Evolutionary conservation across 176 grass and related monocot species (phyloP), one percentile per base, ranked within the genome.

Genomic region (Ananas comosus): DNA sequence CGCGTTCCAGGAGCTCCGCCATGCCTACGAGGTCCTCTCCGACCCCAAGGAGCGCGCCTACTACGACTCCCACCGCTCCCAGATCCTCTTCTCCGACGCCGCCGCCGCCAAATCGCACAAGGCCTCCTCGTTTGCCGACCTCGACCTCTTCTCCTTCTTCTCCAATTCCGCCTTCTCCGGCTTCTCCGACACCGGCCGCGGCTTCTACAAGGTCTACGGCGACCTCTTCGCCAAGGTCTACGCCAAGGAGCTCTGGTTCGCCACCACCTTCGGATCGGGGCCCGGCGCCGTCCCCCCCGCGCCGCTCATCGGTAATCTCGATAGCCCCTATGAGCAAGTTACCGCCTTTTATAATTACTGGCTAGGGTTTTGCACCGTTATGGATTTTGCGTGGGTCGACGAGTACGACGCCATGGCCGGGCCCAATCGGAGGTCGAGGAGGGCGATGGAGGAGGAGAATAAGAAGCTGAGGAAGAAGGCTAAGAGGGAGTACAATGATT

Each of bases 361-460:
- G 93, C 78, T 90, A 0, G 88, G 79, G 0, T 97, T 97, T 29
- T 80, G 71, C 65, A 85, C 86, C 1, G 83, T 88, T 8, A 89
- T 97, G 84, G 93, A 97, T 72, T 97, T 97, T 12, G 86, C 81
- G 5, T 97, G 93, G 93, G 89, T 79, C 10, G 89, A 86, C 2
- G 84, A 97, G 84, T 97, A 91, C 70, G 84, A 97, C 10, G 69
- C 86, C 0, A 33, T 79, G 0, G 59, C 78, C 0, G 93, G 89
- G 4, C 76, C 88, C 63, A 97, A 81, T 24, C 81, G 93, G 16
- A 85, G 86, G n/a, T 65, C 88, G 5, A 73, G 89, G 49, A 76
- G 93, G 80, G 53, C 83, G 49, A 96, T 96, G 92, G 92, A 96
- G 70, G 92, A 96, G 61, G 92, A 97, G 49, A 97, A 97, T 58